Conservation (phyloP, 164 flowering plant genomes). For the Sedum album region DNA sequence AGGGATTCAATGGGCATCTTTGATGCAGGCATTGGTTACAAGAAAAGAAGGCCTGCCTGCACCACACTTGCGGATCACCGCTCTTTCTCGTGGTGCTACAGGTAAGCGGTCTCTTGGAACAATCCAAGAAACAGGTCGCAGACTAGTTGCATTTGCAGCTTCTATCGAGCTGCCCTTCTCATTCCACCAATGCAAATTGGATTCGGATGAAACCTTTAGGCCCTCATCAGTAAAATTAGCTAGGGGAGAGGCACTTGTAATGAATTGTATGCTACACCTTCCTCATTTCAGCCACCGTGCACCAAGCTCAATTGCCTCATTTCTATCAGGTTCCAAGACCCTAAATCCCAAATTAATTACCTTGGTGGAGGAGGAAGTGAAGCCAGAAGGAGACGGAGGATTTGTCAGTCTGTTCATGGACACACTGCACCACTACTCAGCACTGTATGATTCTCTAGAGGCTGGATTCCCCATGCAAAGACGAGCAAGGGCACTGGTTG, state of each 20-base stretch:
- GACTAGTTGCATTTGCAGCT: constrained; percentile 57
- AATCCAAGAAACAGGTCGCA: constrained; percentile 63
- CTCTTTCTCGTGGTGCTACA: constrained; percentile 38
- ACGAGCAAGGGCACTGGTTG: constrained; percentile 52
- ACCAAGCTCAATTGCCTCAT: constrained; percentile 46
- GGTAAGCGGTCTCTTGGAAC: constrained; percentile 37
- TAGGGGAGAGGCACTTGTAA: constrained; percentile 51
- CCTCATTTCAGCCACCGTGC: constrained; percentile 50
- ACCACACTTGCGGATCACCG: constrained; percentile 65
- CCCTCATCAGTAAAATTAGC: constrained; percentile 47
- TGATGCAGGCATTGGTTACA: constrained; percentile 64
- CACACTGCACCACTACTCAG: constrained; percentile 62
- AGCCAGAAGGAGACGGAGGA: constrained; percentile 24
- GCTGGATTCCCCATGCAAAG: constrained; percentile 66
- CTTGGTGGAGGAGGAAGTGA: constrained; percentile 61
- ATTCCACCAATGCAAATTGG: constrained; percentile 60
- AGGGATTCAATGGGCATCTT: constrained; percentile 79
- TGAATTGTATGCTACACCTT: constrained; percentile 64
- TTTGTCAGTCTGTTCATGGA: constrained; percentile 60
- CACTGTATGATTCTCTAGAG: constrained; percentile 65
- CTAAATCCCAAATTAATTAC: constrained; percentile 48
- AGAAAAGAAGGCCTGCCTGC: constrained; percentile 43
- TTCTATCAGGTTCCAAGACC: constrained; percentile 41
- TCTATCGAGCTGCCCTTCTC: constrained; percentile 64
- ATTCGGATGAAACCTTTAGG: constrained; percentile 49